A percentile compares a stretch with the other conserved stretches of the same genome.
These are phyloP conservation scores for Pseudonitzschia multiseries DNA, from an alignment of 108 stramenopile genomes.

Conservation along the genomic window DNA sequence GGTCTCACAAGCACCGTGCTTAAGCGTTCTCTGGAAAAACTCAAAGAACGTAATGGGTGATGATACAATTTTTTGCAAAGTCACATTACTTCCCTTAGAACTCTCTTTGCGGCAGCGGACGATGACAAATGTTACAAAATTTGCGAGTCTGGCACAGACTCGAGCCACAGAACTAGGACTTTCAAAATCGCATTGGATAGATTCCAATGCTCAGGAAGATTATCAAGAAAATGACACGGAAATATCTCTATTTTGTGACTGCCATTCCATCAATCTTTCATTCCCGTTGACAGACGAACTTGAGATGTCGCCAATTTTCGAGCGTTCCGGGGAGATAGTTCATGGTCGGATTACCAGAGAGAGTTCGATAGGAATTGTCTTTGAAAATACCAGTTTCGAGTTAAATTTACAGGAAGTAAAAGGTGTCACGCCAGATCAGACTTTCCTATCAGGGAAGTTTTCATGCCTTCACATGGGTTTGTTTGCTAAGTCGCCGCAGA, in stretches of 20 bases:
- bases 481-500: slow-evolving; percentile 26
- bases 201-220: not conserved
- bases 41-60: slow-evolving; percentile 12
- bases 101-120: slow-evolving; percentile 45
- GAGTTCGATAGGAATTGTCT: slow-evolving; percentile 11
- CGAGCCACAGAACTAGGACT: not conserved
- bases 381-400: slow-evolving; percentile 22
- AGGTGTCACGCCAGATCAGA: not conserved
- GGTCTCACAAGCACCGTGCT: slow-evolving; percentile 53
- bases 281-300: slow-evolving; percentile 19
- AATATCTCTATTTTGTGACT: slow-evolving; percentile 8
- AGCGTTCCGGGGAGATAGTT: slow-evolving; percentile 19
- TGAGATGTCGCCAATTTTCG: slow-evolving; percentile 17
- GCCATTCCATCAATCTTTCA: slow-evolving; percentile 24
- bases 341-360: not conserved
- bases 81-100: slow-evolving; percentile 51
- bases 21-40: slow-evolving; percentile 29
- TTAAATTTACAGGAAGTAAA: not conserved
- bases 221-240: not conserved
- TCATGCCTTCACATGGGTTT: slow-evolving; percentile 13
- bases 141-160: slow-evolving; percentile 2
- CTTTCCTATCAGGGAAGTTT: slow-evolving; percentile 3
- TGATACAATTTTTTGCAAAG: slow-evolving; percentile 26
- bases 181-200: not conserved
- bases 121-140: slow-evolving; percentile 29